Base-by-base conservation (phyloP, 495 filamentous ascomycete genomes). In the Copromyces sp. region DNA sequence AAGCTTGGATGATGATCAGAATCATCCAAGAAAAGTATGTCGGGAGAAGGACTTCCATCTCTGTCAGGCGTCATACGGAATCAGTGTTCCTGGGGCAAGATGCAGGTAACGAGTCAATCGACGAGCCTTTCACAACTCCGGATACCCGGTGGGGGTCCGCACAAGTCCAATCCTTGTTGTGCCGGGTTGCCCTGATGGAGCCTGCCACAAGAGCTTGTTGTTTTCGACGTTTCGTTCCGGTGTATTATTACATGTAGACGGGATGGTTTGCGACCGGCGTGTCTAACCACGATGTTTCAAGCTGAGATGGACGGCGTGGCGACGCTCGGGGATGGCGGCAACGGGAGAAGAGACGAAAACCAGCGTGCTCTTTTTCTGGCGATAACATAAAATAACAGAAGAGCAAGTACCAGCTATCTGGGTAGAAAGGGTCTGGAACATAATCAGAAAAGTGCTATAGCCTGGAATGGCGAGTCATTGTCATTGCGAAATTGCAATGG, bases 1-100 rank as follows among this genome's bases (percentile, higher is more conserved):
- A 77, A 69, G 69, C 53, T 35, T 65, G 71, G 47, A 12, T 75
- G 61, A 70, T 45, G 41, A 68, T 75, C 44, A 17, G 65, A 65
- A 65, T 59, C 20, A 39, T 40, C 32, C 40, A 44, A 8, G 7
- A 70, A 39, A 39, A 72, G 35, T 42, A 68, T 53, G 44, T 44
- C 39, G 16, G 72, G 45, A 20, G 69, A 69, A 41, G 45, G 12
- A 42, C 65, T 61, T 44, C 40, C 61, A 47, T 68, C 53, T 39
- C 61, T 42, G 44, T 37, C 70, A 35, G 75, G 47, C 65, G 75
- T 72, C 75, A 76, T 76, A 74, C 72, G 53, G 53, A 65, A 42
- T 44, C 12, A 12, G 24, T 45, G 29, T 61, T 68, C 69, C 69
- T 70, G 39, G 68, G 69, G 69, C 38, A 42, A 17, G 47, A 72